A percentile compares a stretch with the other conserved stretches of the same genome.
Conservation (phyloP, 768 basidiomycete species). For the Phaffia australis region DNA sequence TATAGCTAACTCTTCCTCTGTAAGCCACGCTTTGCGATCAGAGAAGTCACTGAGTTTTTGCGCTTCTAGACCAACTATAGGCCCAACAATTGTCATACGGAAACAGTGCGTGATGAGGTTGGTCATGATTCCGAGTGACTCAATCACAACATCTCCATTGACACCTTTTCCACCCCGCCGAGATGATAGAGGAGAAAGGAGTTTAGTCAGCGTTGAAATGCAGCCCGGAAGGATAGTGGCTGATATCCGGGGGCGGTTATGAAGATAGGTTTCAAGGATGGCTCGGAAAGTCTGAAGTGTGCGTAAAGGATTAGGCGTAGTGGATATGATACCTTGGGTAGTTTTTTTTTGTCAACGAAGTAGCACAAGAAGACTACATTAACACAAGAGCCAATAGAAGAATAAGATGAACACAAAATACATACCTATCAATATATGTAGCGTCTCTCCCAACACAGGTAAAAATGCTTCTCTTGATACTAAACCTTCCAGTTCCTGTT, state of each 20-base stretch:
- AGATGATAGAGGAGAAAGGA: constrained; percentile 47
- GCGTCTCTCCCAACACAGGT: constrained; percentile 21
- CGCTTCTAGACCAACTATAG: constrained; percentile 28
- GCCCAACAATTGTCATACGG: constrained; percentile 5
- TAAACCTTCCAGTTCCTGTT: background rate
- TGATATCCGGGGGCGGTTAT: constrained; percentile 33
- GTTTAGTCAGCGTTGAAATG: constrained; percentile 62
- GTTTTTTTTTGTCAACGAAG: background rate
- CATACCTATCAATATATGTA: constrained; percentile 18
- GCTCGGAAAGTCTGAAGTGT: constrained; percentile 3
- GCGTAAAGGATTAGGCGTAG: background rate
- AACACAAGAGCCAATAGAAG: too few species aligned
- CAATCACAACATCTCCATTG: constrained; percentile 28
- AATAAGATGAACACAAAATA: background rate
- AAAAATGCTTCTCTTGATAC: constrained; percentile 15
- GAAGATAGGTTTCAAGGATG: constrained; percentile 12
- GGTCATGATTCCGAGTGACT: constrained; percentile 30
- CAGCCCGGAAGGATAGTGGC: constrained; percentile 64
- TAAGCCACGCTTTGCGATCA: constrained; percentile 26
- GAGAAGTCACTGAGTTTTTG: constrained; percentile 33
- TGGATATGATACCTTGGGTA: constrained; percentile 5
- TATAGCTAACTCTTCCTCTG: constrained; percentile 27
- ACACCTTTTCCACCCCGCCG: constrained; percentile 31
- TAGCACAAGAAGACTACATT: too few species aligned
- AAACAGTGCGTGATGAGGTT: constrained; percentile 14